These are phyloP conservation scores for Alliaria petiolata DNA, from an alignment of 345 rosid genomes.

Conservation along the genomic window DNA sequence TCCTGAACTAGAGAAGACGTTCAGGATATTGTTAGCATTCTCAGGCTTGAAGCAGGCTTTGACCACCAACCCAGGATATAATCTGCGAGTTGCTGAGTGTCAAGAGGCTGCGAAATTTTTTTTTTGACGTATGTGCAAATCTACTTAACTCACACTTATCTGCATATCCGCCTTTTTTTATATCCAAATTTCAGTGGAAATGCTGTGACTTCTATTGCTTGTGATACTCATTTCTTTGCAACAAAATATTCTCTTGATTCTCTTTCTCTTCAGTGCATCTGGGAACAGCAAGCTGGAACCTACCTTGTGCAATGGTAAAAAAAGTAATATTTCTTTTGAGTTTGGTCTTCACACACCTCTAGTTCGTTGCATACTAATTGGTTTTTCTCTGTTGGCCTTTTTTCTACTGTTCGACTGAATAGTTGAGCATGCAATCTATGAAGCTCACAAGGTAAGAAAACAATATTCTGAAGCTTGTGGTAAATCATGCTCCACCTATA, in stretches of 20 bases:
- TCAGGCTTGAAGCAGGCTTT: constrained; percentile 90
- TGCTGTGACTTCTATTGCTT: constrained; percentile 1
- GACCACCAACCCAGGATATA: constrained; percentile 91
- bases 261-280: constrained; percentile 52
- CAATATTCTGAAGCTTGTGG: background rate
- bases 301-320: constrained; percentile 68
- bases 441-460: constrained; percentile 68
- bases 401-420: constrained; percentile 25
- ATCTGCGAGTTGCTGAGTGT: constrained; percentile 85
- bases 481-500: background rate
- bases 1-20: constrained; percentile 45
- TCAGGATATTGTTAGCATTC: constrained; percentile 85
- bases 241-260: constrained; percentile 5
- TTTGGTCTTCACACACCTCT: background rate
- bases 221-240: constrained; percentile 1
- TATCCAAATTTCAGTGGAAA: background rate
- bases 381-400: background rate
- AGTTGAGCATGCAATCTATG: constrained; percentile 68
- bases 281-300: constrained; percentile 53
- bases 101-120: constrained; percentile 83
- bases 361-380: constrained; percentile 2
- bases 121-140: constrained; percentile 58
- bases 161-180: background rate
- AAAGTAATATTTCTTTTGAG: background rate
- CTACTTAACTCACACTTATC: background rate